Percentiles rank a stretch among this genome's conserved stretches.
phyloP scores from a whole-genome alignment of 2,329 filamentous ascomycete species.

The Neofusicoccum laricinum region DNA sequence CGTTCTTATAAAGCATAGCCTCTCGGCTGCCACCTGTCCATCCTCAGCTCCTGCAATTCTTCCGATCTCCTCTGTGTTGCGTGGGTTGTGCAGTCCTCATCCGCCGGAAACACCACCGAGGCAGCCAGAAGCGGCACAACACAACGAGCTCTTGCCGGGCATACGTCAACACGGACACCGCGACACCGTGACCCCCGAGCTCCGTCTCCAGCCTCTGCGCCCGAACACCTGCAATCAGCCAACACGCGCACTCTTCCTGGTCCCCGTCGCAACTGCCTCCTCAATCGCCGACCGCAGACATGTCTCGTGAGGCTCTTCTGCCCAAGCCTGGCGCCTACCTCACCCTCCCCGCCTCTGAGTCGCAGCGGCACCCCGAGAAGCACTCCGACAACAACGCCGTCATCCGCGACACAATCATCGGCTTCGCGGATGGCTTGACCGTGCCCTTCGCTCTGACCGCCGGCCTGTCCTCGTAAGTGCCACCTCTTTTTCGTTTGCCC shows the following conservation, averaged over 20 bases:
- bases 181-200: background rate
- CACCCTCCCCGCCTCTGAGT: constrained; percentile 3
- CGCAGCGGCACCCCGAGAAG: constrained; percentile 16
- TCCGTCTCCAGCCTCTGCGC: background rate
- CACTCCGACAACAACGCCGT: constrained; percentile 39
- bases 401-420: constrained; percentile 67
- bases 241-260: too few species aligned
- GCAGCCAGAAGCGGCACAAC: background rate
- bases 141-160: background rate
- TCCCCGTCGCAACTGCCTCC: too few species aligned
- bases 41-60: background rate
- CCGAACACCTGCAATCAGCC: background rate
- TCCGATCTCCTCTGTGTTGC: background rate
- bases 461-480: constrained; percentile 55
- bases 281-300: background rate
- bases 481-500: background rate
- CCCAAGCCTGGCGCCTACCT: constrained; percentile 6
- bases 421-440: constrained; percentile 74
- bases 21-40: background rate
- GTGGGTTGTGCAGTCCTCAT: background rate
- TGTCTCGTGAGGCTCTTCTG: constrained; percentile 8
- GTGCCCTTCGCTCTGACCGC: constrained; percentile 78
- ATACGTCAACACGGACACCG: background rate
- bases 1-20: background rate
- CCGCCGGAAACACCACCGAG: constrained; percentile 1